Base-by-base conservation (phyloP, 352 stramenopile species). In the Sclerospora graminicola region DNA sequence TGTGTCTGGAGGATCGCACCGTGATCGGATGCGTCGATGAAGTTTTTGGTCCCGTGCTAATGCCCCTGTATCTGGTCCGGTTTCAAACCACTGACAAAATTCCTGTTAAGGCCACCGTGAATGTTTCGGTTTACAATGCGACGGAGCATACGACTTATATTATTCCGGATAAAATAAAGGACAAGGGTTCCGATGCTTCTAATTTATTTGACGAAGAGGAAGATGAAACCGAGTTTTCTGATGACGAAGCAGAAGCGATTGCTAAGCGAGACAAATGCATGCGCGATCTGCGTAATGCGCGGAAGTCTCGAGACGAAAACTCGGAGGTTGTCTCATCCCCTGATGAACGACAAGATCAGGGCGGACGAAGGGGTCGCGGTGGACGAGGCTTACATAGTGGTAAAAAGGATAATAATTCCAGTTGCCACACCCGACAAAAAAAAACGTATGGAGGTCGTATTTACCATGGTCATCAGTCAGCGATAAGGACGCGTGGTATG, bases 191-290 rank as follows among this genome's bases (percentile, higher is more conserved):
- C 9, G 81, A 93, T 41, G 81, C 81, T 8, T 93, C 81, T 33
- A 90, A 93, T 41, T 60, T 90, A 44, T 93, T 82, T 45, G 81
- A 93, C 23, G 81, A 93, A 71, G 81, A 93, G 37, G 66, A 62
- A 1, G 78, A 89, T 21, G 78, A 93, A 26, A 42, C 55, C 0
- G 60, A 82, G 8, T 93, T 80, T 51, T 93, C 81, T 15, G 81
- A 93, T 51, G 81, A 93, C 45, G 81, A 93, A 52, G 69, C 72
- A 0, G 81, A 93, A 38, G 72, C 77, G 0, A 70, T 61, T 0
- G 69, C 76, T 4, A 93, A 89, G 57, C 62, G 69, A 18, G 47
- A 65, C 26, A 80, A 84, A 36, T 59, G 73, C 3, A 93, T 89
- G 37, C 66, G 73, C 16, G 84, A 80, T 44, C 69, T 71, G 7